Conservation (phyloP, 257 asterid genomes). For the Mentha longifolia region DNA sequence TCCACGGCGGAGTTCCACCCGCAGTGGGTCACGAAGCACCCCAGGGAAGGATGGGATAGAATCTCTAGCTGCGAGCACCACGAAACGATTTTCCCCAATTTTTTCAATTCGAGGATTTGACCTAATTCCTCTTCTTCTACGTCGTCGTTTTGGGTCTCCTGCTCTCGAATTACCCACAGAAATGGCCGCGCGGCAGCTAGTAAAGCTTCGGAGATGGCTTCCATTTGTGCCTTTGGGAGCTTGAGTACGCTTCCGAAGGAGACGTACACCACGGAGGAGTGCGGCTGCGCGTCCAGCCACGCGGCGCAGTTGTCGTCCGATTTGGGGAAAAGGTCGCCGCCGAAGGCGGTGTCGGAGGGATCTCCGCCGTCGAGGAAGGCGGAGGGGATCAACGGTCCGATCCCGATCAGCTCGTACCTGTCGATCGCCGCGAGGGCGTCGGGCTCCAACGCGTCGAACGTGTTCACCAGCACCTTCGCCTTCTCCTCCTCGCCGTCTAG, state of each 20-base stretch:
- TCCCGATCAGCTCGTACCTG: constrained; percentile 37
- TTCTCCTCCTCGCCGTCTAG: constrained; percentile 36
- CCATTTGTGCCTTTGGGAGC: constrained; percentile 42
- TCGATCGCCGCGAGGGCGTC: constrained; percentile 44
- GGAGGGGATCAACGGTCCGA: constrained; percentile 66
- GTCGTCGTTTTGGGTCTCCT: not conserved
- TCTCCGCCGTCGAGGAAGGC: constrained; percentile 43
- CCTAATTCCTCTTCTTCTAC: constrained; percentile 27
- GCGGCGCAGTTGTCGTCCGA: constrained; percentile 28
- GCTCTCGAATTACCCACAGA: constrained; percentile 56
- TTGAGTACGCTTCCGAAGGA: constrained; percentile 63
- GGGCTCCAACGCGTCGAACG: constrained; percentile 52
- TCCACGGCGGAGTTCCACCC: constrained; percentile 76
- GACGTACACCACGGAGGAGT: constrained; percentile 57
- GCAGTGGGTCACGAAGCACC: constrained; percentile 65
- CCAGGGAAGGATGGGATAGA: constrained; percentile 50
- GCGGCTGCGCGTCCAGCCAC: constrained; percentile 49
- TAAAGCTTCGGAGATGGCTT: constrained; percentile 54
- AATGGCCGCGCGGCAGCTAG: constrained; percentile 48
- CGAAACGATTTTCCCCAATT: constrained; percentile 49
- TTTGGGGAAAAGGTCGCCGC: constrained; percentile 48
- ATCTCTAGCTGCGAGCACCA: constrained; percentile 73
- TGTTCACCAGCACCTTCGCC: constrained; percentile 57
- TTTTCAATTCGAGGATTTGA: constrained; percentile 34
- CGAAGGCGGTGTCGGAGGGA: constrained; percentile 33